Percentiles rank a stretch among this genome's conserved stretches.
Conservation (phyloP, 2,329 filamentous ascomycete genomes). For the Penicillium sp. region DNA sequence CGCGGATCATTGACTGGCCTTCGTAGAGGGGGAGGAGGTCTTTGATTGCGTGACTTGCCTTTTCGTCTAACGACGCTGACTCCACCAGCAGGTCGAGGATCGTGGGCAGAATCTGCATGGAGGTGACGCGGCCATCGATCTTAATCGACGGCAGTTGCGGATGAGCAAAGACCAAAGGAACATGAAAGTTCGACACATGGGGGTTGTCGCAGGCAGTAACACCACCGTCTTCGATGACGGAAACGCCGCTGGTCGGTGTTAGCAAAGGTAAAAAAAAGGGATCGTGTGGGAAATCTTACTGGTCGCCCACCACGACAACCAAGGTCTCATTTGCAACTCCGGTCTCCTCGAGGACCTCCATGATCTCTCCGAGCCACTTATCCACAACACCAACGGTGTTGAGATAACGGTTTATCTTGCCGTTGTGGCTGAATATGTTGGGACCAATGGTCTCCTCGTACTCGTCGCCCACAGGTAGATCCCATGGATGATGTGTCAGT, state of each 20-base stretch:
- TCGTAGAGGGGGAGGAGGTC: slow-evolving; percentile 47
- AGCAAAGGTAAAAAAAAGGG: neutral
- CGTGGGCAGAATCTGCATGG: slow-evolving; percentile 44
- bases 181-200: slow-evolving; percentile 19
- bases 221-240: slow-evolving; percentile 18
- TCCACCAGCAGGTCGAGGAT: slow-evolving; percentile 47
- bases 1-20: slow-evolving; percentile 48
- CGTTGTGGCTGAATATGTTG: slow-evolving; percentile 14
- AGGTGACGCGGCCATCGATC: slow-evolving; percentile 19
- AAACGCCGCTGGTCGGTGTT: slow-evolving; percentile 6
- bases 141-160: slow-evolving; percentile 20
- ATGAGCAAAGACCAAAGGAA: slow-evolving; percentile 23
- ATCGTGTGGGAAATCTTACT: neutral
- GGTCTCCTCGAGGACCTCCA: slow-evolving; percentile 18
- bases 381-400: slow-evolving; percentile 23
- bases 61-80: slow-evolving; percentile 38
- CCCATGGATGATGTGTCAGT: slow-evolving; percentile 27
- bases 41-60: slow-evolving; percentile 34
- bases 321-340: slow-evolving; percentile 23
- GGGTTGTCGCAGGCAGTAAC: slow-evolving; percentile 23
- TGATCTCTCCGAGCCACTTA: slow-evolving; percentile 22
- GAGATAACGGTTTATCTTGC: slow-evolving; percentile 18
- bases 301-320: slow-evolving; percentile 24
- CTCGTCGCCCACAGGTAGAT: slow-evolving; percentile 16
- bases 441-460: slow-evolving; percentile 20